Conservation (phyloP, 768 basidiomycete species). For the Psilocybe azurescens region DNA sequence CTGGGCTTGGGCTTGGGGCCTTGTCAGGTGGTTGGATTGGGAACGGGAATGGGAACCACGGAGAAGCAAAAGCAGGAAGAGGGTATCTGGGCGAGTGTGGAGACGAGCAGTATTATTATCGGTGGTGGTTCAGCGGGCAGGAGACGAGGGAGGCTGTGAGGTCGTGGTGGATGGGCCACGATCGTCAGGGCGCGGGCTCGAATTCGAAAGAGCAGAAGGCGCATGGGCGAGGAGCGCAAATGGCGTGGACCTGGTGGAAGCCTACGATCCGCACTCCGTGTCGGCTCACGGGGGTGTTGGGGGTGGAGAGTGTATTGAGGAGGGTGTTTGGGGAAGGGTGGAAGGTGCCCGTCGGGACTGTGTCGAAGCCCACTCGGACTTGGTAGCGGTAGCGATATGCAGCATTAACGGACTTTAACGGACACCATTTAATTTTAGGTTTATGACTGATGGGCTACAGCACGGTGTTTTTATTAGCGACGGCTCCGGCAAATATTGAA, state of each 20-base stretch:
- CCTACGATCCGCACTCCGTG: constrained; percentile 19
- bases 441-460: too few relatives aligned
- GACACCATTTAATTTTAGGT: background rate
- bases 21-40: too few relatives aligned
- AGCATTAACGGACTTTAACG: background rate
- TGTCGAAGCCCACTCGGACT: constrained; percentile 8
- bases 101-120: constrained; percentile 50
- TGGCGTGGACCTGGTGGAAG: constrained; percentile 1
- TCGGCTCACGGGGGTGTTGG: constrained; percentile 27
- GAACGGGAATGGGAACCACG: too few relatives aligned
- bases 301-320: constrained; percentile 26
- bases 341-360: constrained; percentile 4
- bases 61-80: constrained; percentile 1
- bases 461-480: too few relatives aligned
- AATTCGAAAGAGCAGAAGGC: background rate
- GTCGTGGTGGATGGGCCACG: constrained; percentile 30
- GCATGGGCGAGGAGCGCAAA: too few relatives aligned
- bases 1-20: too few relatives aligned
- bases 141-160: constrained; percentile 27
- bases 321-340: constrained; percentile 29
- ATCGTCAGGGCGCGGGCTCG: constrained; percentile 10
- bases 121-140: constrained; percentile 46
- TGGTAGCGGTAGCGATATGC: constrained; percentile 1
- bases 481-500: too few relatives aligned
- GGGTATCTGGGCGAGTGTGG: constrained; percentile 44